Evolutionary conservation across 768 basidiomycete genomes (phyloP), one percentile per base, ranked within the genome.

Genomic region (Macrocybe gigantea): DNA sequence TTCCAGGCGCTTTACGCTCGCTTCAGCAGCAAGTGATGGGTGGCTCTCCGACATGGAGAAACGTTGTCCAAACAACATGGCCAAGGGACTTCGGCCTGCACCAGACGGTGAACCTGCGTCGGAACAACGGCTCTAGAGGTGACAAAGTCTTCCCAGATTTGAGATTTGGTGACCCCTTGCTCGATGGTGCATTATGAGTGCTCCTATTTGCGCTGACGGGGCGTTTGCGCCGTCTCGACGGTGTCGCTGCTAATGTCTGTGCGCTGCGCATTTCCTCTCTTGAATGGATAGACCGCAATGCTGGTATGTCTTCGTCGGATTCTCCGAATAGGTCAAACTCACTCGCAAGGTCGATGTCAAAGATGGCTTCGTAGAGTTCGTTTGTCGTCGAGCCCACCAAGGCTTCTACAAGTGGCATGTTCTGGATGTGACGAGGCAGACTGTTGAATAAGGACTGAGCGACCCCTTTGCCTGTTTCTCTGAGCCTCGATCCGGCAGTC

Each of bases 361-460:
- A 90, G 38, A 92, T 85, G 1, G 85, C 86, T 44, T 86, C 86
- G 56, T 84, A 85, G 12, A 92, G 56, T 49, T 85, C 80, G 45
- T 73, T 77, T 11, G 80, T 72, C 11, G 79, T 70, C 5, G 83
- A 78, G 22, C 89, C 87, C n/a, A 89, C 77, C 11, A 93, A 60
- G 11, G 83, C 83, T 54, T 91, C 89, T 10, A 91, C 62, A 38
- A 91, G 65, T 0, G 88, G 85, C 62, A 88, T 80, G 44, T 75
- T 74, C 63, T 84, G 88, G 56, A 92, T 77, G 38, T 78, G 78
- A 33, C 83, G 78, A 2, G 88, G 84, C 35, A 91, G 73, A 44
- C 70, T 78, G 50, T 78, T 75, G 66, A 85, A 83, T 1, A 90
- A 54, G 1, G 71, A 64, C 37, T 80, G 73, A 2, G 79, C 78